These are phyloP conservation scores for Chaetomium strumarium DNA, from an alignment of 2,329 filamentous ascomycete species.

Conservation along the genomic window DNA sequence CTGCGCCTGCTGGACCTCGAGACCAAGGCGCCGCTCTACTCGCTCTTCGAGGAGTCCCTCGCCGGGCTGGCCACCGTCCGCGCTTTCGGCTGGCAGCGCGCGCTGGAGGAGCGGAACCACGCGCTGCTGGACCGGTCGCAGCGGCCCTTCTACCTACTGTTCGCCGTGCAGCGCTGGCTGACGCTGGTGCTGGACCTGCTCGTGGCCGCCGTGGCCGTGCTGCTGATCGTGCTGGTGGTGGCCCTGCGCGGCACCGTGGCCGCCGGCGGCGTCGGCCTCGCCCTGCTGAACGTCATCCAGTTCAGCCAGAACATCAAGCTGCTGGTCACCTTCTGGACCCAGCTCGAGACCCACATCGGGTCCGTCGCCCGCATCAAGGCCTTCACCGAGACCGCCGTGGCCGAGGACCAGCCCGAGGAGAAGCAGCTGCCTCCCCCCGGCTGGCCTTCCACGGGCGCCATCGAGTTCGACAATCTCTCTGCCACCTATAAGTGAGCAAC, in stretches of 20 bases:
- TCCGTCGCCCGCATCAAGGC: constrained; percentile 28
- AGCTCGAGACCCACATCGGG: constrained; percentile 29
- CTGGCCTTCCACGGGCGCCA: constrained; percentile 31
- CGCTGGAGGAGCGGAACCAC: constrained; percentile 40
- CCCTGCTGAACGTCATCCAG: constrained; percentile 29
- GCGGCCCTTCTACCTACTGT: constrained; percentile 51
- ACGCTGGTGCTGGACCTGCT: constrained; percentile 35
- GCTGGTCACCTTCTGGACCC: constrained; percentile 29
- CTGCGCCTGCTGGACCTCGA: constrained; percentile 49
- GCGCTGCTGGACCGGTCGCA: constrained; percentile 48
- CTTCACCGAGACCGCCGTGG: constrained; percentile 26
- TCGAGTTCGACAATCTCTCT: constrained; percentile 30
- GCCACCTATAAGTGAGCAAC: constrained; percentile 26
- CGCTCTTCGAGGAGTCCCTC: constrained; percentile 42
- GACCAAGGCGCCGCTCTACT: constrained; percentile 44
- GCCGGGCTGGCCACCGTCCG: constrained; percentile 45
- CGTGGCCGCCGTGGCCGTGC: constrained; percentile 32
- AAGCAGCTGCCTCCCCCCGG: constrained; percentile 19
- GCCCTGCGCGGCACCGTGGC: constrained; percentile 28
- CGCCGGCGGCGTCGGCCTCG: constrained; percentile 29
- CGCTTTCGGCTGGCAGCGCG: constrained; percentile 48
- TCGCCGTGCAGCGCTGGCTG: constrained; percentile 52
- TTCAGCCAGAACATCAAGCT: constrained; percentile 23
- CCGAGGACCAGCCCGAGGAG: constrained; percentile 27
- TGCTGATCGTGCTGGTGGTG: constrained; percentile 33